Conservation (phyloP, 257 asterid species). For the Verbascum thapsus region DNA sequence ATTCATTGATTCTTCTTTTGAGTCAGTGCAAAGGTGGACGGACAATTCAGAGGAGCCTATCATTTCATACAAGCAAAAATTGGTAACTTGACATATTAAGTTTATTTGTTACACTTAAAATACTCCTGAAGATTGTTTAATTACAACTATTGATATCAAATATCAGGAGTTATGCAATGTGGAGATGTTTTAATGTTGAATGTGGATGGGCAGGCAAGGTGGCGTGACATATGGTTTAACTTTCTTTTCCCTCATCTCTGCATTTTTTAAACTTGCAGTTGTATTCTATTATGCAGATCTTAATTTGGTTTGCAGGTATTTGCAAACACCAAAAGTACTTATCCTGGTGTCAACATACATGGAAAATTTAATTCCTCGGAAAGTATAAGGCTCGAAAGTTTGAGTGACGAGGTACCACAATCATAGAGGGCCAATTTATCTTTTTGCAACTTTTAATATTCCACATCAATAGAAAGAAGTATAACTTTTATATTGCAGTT, state of each 20-base stretch:
- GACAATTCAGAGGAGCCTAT: slow-evolving; percentile 44
- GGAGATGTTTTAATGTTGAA: slow-evolving; percentile 60
- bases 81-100: slow-evolving; percentile 36
- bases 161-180: slow-evolving; percentile 58
- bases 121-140: background rate
- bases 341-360: slow-evolving; percentile 24
- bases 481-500: background rate
- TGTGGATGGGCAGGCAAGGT: slow-evolving; percentile 82
- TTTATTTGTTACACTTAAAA: background rate
- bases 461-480: background rate
- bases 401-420: slow-evolving; percentile 49
- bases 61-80: slow-evolving; percentile 54
- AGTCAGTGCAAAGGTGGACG: slow-evolving; percentile 59
- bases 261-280: slow-evolving; percentile 27
- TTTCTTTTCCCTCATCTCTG: slow-evolving; percentile 15
- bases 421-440: background rate
- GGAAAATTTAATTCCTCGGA: slow-evolving; percentile 34
- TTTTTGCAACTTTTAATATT: background rate
- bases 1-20: slow-evolving; percentile 30
- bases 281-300: slow-evolving; percentile 25
- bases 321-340: slow-evolving; percentile 36
- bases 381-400: slow-evolving; percentile 43
- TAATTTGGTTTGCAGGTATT: slow-evolving; percentile 46
- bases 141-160: background rate
- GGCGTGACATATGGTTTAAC: slow-evolving; percentile 37